These are phyloP conservation scores for Gentiana dahurica DNA, from an alignment of 257 asterid species.

Conservation along the genomic window DNA sequence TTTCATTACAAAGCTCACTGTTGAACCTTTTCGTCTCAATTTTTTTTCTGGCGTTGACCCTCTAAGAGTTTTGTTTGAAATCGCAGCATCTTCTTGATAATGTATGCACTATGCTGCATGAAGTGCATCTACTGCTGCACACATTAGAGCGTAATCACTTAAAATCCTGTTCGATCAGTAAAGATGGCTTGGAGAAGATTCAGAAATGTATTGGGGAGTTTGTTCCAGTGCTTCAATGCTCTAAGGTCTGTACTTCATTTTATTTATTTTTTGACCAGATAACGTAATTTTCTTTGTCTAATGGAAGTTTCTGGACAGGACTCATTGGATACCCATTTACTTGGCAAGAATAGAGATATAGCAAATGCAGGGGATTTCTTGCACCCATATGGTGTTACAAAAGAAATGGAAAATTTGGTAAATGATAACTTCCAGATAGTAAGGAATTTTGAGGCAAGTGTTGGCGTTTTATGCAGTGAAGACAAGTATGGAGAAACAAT, in stretches of 20 bases:
- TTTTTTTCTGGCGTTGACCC: background rate
- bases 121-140: slow-evolving; percentile 51
- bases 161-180: slow-evolving; percentile 47
- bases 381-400: slow-evolving; percentile 64
- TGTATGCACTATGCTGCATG: slow-evolving; percentile 47
- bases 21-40: background rate
- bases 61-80: slow-evolving; percentile 5
- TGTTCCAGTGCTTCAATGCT: slow-evolving; percentile 48
- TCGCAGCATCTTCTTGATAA: slow-evolving; percentile 78
- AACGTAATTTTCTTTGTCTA: background rate
- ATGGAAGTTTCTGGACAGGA: slow-evolving; percentile 32
- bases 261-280: background rate
- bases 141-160: slow-evolving; percentile 49
- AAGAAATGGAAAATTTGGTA: slow-evolving; percentile 61
- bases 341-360: slow-evolving; percentile 39
- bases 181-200: slow-evolving; percentile 35
- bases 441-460: slow-evolving; percentile 31
- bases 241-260: slow-evolving; percentile 45
- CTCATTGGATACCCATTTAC: slow-evolving; percentile 55
- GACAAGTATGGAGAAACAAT: slow-evolving; percentile 31
- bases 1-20: background rate
- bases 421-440: slow-evolving; percentile 44
- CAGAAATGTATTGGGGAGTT: slow-evolving; percentile 32
- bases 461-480: slow-evolving; percentile 29
- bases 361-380: slow-evolving; percentile 23